Conservation (phyloP, 1,284 basidiomycete species). For the Cutaneotrichosporon spelunceum region DNA sequence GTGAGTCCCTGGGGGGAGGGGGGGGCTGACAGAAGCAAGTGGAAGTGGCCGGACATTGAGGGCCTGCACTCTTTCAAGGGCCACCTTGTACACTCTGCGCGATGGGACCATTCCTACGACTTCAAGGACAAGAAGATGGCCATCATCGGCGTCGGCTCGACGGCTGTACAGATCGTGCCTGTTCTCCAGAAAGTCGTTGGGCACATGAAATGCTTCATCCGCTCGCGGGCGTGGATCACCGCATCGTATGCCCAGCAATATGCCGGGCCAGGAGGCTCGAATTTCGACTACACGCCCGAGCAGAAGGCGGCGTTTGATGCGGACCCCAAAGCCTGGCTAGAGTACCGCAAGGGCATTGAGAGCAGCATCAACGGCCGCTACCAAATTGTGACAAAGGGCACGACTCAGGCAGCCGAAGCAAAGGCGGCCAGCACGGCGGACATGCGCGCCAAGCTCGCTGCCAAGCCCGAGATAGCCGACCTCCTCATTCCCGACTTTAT, state of each 20-base stretch:
- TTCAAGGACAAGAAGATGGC: conserved; percentile 18
- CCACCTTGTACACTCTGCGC: conserved; percentile 31
- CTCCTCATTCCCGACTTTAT: conserved; percentile 27
- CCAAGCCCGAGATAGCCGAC: conserved; percentile 25
- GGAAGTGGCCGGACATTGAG: conserved; percentile 29
- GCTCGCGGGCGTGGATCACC: conserved; percentile 25
- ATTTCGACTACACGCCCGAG: conserved; percentile 9
- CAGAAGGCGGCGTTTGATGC: background rate
- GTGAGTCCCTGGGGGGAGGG: background rate
- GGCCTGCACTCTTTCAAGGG: conserved; percentile 32
- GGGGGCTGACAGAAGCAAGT: conserved; percentile 14
- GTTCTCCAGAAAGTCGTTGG: conserved; percentile 23
- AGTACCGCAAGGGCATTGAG: conserved; percentile 18
- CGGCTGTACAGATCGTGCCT: conserved; percentile 32
- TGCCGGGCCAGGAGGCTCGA: conserved; percentile 25
- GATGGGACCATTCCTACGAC: conserved; percentile 18
- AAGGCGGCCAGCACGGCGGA: conserved; percentile 6
- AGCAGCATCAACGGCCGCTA: conserved; percentile 27
- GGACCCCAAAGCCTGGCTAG: background rate
- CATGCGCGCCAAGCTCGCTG: conserved; percentile 24
- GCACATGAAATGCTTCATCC: conserved; percentile 31
- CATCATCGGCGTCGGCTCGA: conserved; percentile 24
- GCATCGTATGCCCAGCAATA: conserved; percentile 10
- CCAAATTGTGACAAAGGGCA: conserved; percentile 23
- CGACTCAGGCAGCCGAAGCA: background rate